A percentile compares a stretch with the other conserved stretches of the same genome.
These are phyloP conservation scores for Coemansia sp. DNA, from an alignment of 192 early-diverging fungal species.

Conservation along the genomic window DNA sequence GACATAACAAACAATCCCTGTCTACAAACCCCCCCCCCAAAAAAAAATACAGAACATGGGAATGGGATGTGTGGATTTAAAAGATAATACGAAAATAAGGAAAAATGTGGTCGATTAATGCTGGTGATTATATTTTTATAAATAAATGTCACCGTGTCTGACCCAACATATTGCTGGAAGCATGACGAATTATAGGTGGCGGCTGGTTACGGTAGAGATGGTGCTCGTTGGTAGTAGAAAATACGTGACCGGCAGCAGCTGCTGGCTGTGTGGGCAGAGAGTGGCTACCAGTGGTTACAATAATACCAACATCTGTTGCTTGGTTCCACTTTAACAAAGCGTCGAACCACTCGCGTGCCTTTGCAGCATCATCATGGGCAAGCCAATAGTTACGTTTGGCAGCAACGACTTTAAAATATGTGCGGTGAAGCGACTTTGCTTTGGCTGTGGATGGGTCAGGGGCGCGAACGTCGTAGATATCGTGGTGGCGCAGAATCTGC, in stretches of 20 bases:
- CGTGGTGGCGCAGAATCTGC: constrained; percentile 42
- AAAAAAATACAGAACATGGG: not conserved
- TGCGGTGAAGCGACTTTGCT: constrained; percentile 38
- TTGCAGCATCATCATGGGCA: constrained; percentile 35
- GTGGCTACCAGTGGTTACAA: constrained; percentile 11
- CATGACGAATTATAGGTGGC: not conserved
- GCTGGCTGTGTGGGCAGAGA: constrained; percentile 23
- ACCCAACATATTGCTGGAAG: constrained; percentile 1
- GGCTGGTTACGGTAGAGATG: not conserved
- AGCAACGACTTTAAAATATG: constrained; percentile 46
- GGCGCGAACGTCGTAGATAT: constrained; percentile 43
- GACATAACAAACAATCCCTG: not conserved
- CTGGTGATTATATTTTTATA: not conserved
- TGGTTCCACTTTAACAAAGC: constrained; percentile 34
- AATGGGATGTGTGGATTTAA: not conserved
- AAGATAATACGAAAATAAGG: not conserved
- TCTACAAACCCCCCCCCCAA: not conserved
- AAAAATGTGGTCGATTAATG: not conserved
- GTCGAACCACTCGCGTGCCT: constrained; percentile 42
- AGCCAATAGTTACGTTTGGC: constrained; percentile 54
- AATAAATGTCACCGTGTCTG: constrained; percentile 1
- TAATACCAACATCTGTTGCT: not conserved
- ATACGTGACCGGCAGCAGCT: constrained; percentile 1
- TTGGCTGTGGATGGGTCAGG: constrained; percentile 52
- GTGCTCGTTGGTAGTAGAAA: not conserved